Evolutionary conservation across 805 yeast species (phyloP).

Genomic region (Candida morakotiae): DNA sequence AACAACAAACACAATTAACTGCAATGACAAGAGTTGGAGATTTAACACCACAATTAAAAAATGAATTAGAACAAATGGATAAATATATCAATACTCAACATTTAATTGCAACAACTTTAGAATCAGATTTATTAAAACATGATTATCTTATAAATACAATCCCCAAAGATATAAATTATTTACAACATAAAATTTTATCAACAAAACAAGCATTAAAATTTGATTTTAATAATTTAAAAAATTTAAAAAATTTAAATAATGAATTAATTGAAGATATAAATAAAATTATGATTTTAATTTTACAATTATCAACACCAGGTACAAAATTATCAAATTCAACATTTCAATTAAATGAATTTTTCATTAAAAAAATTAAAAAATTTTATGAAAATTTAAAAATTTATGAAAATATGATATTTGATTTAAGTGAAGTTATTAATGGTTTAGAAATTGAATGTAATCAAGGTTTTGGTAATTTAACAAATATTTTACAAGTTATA

Average conservation of each 20-base stretch:
- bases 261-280: conserved; percentile 47
- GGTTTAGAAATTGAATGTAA: conserved; percentile 37
- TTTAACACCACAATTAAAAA: conserved; percentile 65
- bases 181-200: conserved; percentile 57
- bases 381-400: conserved; percentile 46
- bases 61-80: conserved; percentile 66
- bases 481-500: conserved; percentile 54
- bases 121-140: conserved; percentile 60
- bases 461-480: conserved; percentile 38
- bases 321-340: conserved; percentile 53
- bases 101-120: conserved; percentile 62
- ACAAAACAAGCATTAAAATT: conserved; percentile 60
- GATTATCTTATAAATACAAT: conserved; percentile 61
- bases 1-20: conserved; percentile 48
- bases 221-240: conserved; percentile 37
- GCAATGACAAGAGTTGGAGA: conserved; percentile 76
- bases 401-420: conserved; percentile 61
- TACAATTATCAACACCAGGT: conserved; percentile 51
- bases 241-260: conserved; percentile 33
- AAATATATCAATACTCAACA: conserved; percentile 71
- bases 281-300: conserved; percentile 49
- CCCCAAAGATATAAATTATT: conserved; percentile 66
- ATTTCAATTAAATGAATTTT: conserved; percentile 53
- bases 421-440: conserved; percentile 49
- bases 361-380: conserved; percentile 47